Evolutionary conservation across 192 early-diverging fungal species (phyloP).

Genomic region (Backusella liffmaniae): DNA sequence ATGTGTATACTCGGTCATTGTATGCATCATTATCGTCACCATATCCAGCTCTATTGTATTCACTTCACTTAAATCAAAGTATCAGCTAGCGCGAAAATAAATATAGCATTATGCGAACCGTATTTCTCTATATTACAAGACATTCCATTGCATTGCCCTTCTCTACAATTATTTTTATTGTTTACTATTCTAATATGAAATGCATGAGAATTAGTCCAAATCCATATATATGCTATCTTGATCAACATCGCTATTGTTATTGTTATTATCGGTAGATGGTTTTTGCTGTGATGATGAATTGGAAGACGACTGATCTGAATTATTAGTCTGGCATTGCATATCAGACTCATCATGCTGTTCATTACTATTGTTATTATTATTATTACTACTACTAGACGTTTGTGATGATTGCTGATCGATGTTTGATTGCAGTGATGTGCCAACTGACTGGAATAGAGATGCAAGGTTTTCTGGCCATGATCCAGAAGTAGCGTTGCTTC

Average conservation of each 20-base stretch:
- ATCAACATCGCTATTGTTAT: not conserved
- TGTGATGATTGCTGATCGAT: not conserved
- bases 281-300: not conserved
- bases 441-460: not conserved
- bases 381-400: not conserved
- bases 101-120: no score
- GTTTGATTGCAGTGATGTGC: not conserved
- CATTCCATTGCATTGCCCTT: not conserved
- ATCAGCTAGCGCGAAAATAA: not conserved
- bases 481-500: not conserved
- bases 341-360: not conserved
- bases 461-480: not conserved
- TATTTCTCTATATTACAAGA: no score
- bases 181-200: not conserved
- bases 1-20: conserved; percentile 41
- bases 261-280: not conserved
- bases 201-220: not conserved
- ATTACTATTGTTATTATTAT: not conserved
- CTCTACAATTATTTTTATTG: not conserved
- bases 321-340: not conserved
- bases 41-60: conserved; percentile 3
- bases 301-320: not conserved
- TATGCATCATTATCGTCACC: conserved; percentile 28
- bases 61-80: conserved; percentile 11
- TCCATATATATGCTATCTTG: not conserved